Percentiles rank a stretch among this genome's conserved stretches.
These are phyloP conservation scores for Trypanosoma grayi DNA, from an alignment of 208 protist species.

Conservation along the genomic window DNA sequence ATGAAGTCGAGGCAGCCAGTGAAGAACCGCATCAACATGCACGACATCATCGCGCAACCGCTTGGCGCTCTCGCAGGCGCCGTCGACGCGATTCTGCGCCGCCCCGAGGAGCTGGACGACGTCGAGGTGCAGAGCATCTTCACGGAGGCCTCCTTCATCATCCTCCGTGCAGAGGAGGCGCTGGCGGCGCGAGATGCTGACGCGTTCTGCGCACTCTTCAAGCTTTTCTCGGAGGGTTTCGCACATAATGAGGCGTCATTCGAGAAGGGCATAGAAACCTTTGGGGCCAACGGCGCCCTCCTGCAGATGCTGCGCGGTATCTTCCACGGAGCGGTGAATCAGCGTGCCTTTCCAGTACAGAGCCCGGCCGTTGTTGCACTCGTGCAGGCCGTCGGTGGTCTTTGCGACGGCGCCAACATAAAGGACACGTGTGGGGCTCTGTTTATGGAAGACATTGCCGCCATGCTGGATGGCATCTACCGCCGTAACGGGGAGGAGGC, in stretches of 20 bases:
- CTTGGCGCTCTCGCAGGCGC: slow-evolving; percentile 67
- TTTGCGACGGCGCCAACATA: slow-evolving; percentile 78
- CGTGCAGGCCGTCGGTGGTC: slow-evolving; percentile 71
- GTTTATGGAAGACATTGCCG: slow-evolving; percentile 70
- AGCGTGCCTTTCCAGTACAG: slow-evolving; percentile 57
- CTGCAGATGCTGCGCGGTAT: slow-evolving; percentile 72
- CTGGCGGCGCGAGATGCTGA: slow-evolving; percentile 59
- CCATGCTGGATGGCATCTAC: slow-evolving; percentile 64
- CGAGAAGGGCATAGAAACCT: slow-evolving; percentile 68
- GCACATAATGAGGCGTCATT: slow-evolving; percentile 67
- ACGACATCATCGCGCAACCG: slow-evolving; percentile 84
- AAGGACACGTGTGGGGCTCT: slow-evolving; percentile 72
- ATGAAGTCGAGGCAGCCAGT: slow-evolving; percentile 68
- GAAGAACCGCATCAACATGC: slow-evolving; percentile 89
- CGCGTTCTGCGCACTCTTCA: slow-evolving; percentile 78
- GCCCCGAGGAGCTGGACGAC: slow-evolving; percentile 75
- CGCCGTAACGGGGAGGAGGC: slow-evolving; percentile 40
- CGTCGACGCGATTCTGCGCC: slow-evolving; percentile 77
- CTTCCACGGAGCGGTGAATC: slow-evolving; percentile 60
- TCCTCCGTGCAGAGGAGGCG: slow-evolving; percentile 83
- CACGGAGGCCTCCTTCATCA: slow-evolving; percentile 67
- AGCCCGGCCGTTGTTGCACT: slow-evolving; percentile 73
- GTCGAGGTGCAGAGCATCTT: slow-evolving; percentile 82
- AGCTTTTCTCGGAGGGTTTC: slow-evolving; percentile 80
- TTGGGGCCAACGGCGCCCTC: slow-evolving; percentile 49